Base-by-base conservation (phyloP, 78 protist species). In the Chrysochromulina parva region DNA sequence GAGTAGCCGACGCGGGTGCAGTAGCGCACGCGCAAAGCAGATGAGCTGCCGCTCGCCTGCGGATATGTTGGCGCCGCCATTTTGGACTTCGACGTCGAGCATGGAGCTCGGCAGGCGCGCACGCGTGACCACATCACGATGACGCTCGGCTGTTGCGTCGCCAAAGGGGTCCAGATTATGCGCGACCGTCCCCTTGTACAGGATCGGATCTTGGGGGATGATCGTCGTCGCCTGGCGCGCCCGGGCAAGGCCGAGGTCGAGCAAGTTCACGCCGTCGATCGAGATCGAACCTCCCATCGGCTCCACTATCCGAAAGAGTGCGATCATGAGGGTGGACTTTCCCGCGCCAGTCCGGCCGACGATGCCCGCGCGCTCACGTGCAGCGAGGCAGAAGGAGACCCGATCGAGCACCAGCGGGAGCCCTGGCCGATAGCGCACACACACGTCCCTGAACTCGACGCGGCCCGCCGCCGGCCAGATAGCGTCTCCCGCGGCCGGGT, bases 11-110 rank as follows among this genome's bases (percentile, higher is more conserved):
- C 24, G 1, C 24, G 3, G 0, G 22, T 94, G 66, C 53, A 96
- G 90, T 50, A 98, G n/a, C 19, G 99, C 99, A 17, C 99, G 92
- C 1, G 97, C 99, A 5, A 98, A 20, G 88, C 99, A 97, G 19
- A 98, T 47, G 52, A 98, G 94, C 94, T 98, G 99, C 3, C 97
- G 91, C 89, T 97, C 97, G 22, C 99, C 99, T 1, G 86, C 1
- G n/a, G 93, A 80, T 85, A 95, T 92, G 92, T 97, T 97, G 52
- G 94, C 93, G 65, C 97, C 88, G 58, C 84, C 85, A n/a, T 90
- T 91, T 19, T 86, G 9, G 50, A 93, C 20, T 65, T 84, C 60
- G 69, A 66, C 60, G 14, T 66, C 76, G 74, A 94, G 88, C 26
- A 86, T 6, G 11, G 26, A 3, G 58, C 6, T 59, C 66, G 60